Evolutionary conservation across 192 early-diverging fungal species (phyloP), one percentile per base, ranked within the genome.

Genomic region (Backusella macrospora): DNA sequence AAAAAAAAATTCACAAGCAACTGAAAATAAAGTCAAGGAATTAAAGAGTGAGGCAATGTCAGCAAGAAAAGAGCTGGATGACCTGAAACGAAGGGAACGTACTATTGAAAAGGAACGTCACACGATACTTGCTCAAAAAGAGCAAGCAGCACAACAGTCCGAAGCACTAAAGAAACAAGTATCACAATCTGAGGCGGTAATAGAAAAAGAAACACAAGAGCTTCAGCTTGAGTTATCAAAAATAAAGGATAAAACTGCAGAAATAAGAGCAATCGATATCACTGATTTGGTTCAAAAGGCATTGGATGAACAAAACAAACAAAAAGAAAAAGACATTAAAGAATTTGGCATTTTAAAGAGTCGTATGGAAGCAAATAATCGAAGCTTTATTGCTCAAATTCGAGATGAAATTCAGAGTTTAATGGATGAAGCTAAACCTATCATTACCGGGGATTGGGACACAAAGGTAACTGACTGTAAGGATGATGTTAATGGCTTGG

Each of bases 1-100:
- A 6, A 71, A 72, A 68, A 48, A 72, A 46, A 45, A 18, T n/a
- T 76, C 73, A 1, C 15, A n/a, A 3, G 55, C 68, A 7, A 63
- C 71, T 15, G 78, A 80, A 55, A 64, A 14, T 16, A 40, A 73
- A 62, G 74, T 80, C 9, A 80, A 80, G 18, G 7, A 46, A 18
- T 52, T 80, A 23, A 75, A 75, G 29, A 74, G 70, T 8, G 78
- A 80, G 34, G 78, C 74, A 1, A 49, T 76, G n/a, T 14, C 38
- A 3, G 65, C 78, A 68, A 70, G 78, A 16, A 75, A 75, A 48
- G 59, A 75, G 38, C 13, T 80, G 34, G 74, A 80, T n/a, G 74
- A 68, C 4, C 18, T 80, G 37, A 52, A 66, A 37, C 63, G 64
- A n/a, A 70, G 66, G n/a, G 68, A 80, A 47, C 62, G 63, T 14